Conservation (phyloP, 2,329 filamentous ascomycete genomes). For the Arthrocladium fulminans region DNA sequence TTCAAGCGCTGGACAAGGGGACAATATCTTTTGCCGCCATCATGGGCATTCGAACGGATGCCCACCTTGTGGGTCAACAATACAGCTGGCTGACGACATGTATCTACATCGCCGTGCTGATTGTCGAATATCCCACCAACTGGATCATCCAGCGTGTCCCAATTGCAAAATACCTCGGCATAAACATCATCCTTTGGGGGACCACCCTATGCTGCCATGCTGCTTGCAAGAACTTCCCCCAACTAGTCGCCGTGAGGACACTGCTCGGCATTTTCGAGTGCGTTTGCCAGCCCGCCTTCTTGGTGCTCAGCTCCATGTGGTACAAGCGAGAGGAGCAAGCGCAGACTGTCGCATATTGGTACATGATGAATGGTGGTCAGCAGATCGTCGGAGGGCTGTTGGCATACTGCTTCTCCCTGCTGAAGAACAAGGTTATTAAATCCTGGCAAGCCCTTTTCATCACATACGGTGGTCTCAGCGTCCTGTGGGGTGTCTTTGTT, state of each 20-base stretch:
- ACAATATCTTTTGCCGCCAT: constrained; percentile 35
- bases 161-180: constrained; percentile 57
- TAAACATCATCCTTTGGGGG: constrained; percentile 59
- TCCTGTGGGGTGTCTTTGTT: constrained; percentile 58
- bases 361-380: constrained; percentile 45
- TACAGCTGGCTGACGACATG: constrained; percentile 58
- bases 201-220: constrained; percentile 52
- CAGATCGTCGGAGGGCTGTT: constrained; percentile 68
- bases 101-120: constrained; percentile 62
- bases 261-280: constrained; percentile 64
- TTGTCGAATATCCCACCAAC: constrained; percentile 66
- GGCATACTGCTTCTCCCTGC: constrained; percentile 49
- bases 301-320: constrained; percentile 61
- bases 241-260: constrained; percentile 53
- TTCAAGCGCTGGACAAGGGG: constrained; percentile 45
- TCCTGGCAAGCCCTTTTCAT: constrained; percentile 65
- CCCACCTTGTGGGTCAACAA: constrained; percentile 3
- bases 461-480: constrained; percentile 53
- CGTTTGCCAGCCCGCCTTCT: constrained; percentile 58
- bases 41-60: constrained; percentile 28
- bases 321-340: constrained; percentile 62
- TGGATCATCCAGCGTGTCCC: constrained; percentile 55
- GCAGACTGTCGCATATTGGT: constrained; percentile 69
- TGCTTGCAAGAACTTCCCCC: constrained; percentile 51
- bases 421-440: constrained; percentile 45